Base-by-base conservation (phyloP, 371 early-diverging fungal species). In the Dinochytrium kinnereticum region DNA sequence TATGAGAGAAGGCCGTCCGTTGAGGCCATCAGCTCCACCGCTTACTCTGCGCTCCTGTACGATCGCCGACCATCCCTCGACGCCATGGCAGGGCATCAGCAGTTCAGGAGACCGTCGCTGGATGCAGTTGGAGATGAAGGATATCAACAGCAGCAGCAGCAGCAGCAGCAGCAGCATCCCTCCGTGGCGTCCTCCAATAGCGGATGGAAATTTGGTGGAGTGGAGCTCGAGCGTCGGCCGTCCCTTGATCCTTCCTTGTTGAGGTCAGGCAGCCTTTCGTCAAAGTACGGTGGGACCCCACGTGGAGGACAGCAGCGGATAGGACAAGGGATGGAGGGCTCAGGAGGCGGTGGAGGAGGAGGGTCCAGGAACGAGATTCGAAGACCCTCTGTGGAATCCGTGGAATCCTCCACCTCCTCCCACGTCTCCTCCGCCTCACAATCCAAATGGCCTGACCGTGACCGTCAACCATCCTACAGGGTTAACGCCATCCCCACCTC, bases 61-160 rank as follows among this genome's bases (percentile, higher is more conserved):
- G 66, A 66, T 44, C 66, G 66, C 2, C 66, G 66, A 3, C 66
- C 66, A 10, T 66, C 66, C 19, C 66, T 40, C 24, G 66, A 66
- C 30, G 21, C 28, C n/a, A n/a, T n/a, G n/a, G n/a, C n/a, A n/a
- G n/a, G n/a, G n/a, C n/a, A n/a, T n/a, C n/a, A n/a, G n/a, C 64
- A 64, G 10, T 55, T 21, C 36, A 39, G 66, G 2, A 5, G 66
- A 7, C 66, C 66, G 7, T 66, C 66, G 24, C 26, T 66, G 40
- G n/a, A n/a, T n/a, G n/a, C n/a, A n/a, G n/a, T n/a, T n/a, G n/a
- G n/a, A n/a, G n/a, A n/a, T n/a, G n/a, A n/a, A n/a, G n/a, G n/a
- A n/a, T n/a, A n/a, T n/a, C n/a, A n/a, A n/a, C n/a, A n/a, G n/a
- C n/a, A n/a, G n/a, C n/a, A n/a, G n/a, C n/a, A n/a, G n/a, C 7